These are phyloP conservation scores for Annulohypoxylon moriforme DNA, from an alignment of 495 filamentous ascomycete genomes.

Conservation along the genomic window DNA sequence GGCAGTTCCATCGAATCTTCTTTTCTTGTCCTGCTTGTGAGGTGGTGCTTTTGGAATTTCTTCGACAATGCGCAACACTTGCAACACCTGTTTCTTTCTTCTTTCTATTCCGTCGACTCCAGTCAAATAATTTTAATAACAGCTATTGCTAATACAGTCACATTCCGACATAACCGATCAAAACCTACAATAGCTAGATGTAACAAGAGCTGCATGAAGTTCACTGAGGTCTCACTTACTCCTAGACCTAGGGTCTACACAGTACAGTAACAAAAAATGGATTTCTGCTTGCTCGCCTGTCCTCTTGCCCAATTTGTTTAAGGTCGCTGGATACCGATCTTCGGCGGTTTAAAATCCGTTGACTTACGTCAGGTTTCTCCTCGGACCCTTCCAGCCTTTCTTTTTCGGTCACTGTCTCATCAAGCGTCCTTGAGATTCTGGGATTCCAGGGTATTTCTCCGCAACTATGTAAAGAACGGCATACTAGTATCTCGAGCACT, in stretches of 20 bases:
- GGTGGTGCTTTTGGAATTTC: neutral
- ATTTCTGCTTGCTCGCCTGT: constrained; percentile 36
- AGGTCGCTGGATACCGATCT: constrained; percentile 38
- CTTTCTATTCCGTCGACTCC: neutral
- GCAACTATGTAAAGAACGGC: constrained; percentile 22
- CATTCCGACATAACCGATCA: constrained; percentile 10
- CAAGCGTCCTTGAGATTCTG: constrained; percentile 23
- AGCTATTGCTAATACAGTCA: neutral
- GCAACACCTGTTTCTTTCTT: neutral
- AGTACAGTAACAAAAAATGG: constrained; percentile 7
- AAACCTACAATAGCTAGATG: neutral
- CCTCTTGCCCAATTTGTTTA: constrained; percentile 43
- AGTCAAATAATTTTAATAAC: neutral
- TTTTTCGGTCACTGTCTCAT: constrained; percentile 26
- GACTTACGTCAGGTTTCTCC: constrained; percentile 40
- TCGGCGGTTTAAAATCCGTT: constrained; percentile 37
- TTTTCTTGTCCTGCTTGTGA: neutral
- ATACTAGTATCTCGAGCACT: neutral
- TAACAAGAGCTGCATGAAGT: constrained; percentile 11
- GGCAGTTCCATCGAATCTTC: neutral
- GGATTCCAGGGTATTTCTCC: constrained; percentile 21
- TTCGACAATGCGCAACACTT: neutral
- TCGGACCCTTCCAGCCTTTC: constrained; percentile 39
- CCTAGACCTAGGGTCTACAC: constrained; percentile 12
- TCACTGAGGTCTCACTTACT: neutral